Conservation (phyloP, 257 asterid species). For the Eucommia ulmoides region DNA sequence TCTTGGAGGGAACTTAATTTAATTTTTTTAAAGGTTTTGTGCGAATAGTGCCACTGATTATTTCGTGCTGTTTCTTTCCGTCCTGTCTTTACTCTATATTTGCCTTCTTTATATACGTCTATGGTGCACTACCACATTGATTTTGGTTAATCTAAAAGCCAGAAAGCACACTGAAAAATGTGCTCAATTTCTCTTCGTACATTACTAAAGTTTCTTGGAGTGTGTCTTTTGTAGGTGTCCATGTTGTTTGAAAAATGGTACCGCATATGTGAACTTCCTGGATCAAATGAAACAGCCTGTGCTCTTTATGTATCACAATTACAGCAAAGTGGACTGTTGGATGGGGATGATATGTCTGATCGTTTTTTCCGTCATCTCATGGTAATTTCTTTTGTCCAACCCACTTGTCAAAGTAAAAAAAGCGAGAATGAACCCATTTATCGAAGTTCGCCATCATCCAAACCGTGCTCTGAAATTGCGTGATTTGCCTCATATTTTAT, state of each 20-base stretch:
- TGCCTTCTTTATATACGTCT: too few species aligned
- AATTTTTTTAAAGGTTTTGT: too few species aligned
- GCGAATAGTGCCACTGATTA: too few species aligned
- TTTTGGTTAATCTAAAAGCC: too few species aligned
- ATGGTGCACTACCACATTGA: too few species aligned
- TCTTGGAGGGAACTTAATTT: too few species aligned
- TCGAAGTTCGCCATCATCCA: too few species aligned
- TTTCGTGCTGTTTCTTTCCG: too few species aligned
- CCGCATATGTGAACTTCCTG: slow-evolving; percentile 78
- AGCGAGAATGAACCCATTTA: background rate
- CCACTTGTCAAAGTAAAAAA: background rate
- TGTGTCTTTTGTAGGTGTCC: slow-evolving; percentile 35
- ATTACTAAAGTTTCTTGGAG: background rate
- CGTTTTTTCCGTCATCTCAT: slow-evolving; percentile 73
- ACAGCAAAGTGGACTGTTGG: slow-evolving; percentile 72
- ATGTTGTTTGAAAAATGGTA: slow-evolving; percentile 78
- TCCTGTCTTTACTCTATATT: too few species aligned
- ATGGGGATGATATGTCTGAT: slow-evolving; percentile 85
- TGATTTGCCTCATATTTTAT: slow-evolving; percentile 3
- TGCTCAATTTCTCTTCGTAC: too few species aligned
- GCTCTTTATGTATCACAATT: slow-evolving; percentile 54
- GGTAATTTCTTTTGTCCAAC: slow-evolving; percentile 25
- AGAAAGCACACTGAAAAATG: too few species aligned
- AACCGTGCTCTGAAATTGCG: background rate
- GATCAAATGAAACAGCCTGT: slow-evolving; percentile 61